Conservation (phyloP, 2,329 filamentous ascomycete genomes). For the Monosporascus sp. region DNA sequence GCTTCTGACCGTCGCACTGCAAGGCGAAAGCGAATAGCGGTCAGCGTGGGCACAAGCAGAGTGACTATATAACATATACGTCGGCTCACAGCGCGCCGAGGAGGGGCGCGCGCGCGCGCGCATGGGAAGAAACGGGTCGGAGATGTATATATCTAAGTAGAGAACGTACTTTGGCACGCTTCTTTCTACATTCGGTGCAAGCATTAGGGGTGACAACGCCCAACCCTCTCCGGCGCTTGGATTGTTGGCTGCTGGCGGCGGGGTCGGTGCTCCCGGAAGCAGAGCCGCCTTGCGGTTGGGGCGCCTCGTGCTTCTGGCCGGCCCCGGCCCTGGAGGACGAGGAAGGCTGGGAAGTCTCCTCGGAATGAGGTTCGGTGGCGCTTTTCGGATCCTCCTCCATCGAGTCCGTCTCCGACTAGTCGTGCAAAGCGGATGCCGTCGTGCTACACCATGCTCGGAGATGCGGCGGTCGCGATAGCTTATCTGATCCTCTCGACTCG, state of each 20-base stretch:
- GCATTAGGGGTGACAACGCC: conserved; percentile 56
- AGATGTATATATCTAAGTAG: too few species aligned
- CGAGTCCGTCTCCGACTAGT: conserved; percentile 10
- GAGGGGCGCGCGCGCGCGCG: neutral
- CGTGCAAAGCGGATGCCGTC: neutral
- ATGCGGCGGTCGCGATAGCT: neutral
- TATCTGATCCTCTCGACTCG: neutral
- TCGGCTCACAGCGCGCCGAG: neutral
- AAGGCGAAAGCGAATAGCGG: conserved; percentile 1
- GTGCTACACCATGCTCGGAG: neutral
- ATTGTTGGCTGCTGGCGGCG: conserved; percentile 27
- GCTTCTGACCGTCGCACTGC: conserved; percentile 55
- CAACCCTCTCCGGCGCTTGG: conserved; percentile 49
- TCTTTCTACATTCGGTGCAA: conserved; percentile 57
- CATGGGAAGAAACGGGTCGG: too few species aligned
- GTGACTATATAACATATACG: neutral
- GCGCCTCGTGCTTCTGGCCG: conserved; percentile 19
- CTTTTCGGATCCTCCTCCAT: conserved; percentile 27
- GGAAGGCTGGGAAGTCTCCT: conserved; percentile 11
- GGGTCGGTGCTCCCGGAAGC: conserved; percentile 1
- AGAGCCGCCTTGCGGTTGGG: conserved; percentile 12
- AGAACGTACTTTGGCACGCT: conserved; percentile 50
- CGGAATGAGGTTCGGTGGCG: conserved; percentile 13
- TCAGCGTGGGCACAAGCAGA: neutral
- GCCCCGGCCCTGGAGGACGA: conserved; percentile 15